These are phyloP conservation scores for Microthlaspi erraticum DNA, from an alignment of 345 rosid genomes.

Conservation along the genomic window DNA sequence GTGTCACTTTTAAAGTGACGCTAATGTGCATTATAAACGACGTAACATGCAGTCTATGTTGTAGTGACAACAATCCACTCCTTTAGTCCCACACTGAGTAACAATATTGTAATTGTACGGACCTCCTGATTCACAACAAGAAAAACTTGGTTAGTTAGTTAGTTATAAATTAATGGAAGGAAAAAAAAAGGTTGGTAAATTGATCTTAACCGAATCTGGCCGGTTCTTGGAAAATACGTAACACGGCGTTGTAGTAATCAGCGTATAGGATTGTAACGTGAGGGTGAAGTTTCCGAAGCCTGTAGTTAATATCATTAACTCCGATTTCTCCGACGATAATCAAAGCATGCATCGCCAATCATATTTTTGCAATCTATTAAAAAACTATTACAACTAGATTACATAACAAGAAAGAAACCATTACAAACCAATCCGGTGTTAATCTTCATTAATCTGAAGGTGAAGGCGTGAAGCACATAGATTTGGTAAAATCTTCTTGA, in stretches of 20 bases:
- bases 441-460: constrained; percentile 38
- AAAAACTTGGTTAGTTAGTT: neutral
- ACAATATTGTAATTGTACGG: constrained; percentile 42
- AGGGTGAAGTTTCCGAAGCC: constrained; percentile 45
- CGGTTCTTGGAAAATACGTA: constrained; percentile 45
- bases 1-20: no score
- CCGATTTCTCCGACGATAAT: constrained; percentile 63
- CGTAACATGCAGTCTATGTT: no score
- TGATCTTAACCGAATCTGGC: constrained; percentile 53
- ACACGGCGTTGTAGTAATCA: constrained; percentile 47
- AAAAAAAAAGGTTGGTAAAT: no score
- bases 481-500: constrained; percentile 47
- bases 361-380: constrained; percentile 48
- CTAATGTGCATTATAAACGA: no score
- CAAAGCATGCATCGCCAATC: constrained; percentile 47
- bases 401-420: no score
- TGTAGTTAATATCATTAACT: constrained; percentile 55
- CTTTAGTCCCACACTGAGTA: constrained; percentile 36
- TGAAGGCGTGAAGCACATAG: constrained; percentile 43
- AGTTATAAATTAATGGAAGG: neutral
- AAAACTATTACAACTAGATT: no score
- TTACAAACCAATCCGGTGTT: neutral
- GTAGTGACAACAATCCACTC: constrained; percentile 39
- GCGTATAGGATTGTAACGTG: constrained; percentile 47
- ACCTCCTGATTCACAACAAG: constrained; percentile 55